Conservation (phyloP, 2,329 filamentous ascomycete genomes). For the Hypomyces rosellus region DNA sequence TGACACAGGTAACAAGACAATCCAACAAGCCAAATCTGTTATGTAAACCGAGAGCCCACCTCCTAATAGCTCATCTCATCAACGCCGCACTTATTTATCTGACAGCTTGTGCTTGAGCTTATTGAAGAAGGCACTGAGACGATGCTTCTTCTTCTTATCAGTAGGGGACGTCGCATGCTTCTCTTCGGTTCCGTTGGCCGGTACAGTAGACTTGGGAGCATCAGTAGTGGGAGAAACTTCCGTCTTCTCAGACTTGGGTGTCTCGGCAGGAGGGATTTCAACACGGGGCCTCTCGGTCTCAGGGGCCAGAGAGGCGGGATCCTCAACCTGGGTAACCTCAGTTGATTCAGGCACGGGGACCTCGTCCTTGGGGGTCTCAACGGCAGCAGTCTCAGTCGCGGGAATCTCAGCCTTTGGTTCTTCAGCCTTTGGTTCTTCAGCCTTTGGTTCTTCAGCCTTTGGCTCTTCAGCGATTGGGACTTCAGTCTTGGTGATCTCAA, state of each 20-base stretch:
- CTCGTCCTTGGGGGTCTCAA: constrained; percentile 13
- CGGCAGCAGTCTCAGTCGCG: constrained; percentile 10
- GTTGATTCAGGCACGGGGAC: constrained; percentile 8
- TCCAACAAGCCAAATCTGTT: constrained; percentile 27
- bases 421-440: constrained; percentile 7
- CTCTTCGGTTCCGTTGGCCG: constrained; percentile 3
- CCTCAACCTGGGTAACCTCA: neutral
- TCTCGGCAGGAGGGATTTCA: constrained; percentile 9
- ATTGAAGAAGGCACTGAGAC: constrained; percentile 56
- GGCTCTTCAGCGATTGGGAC: neutral
- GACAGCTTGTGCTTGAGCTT: constrained; percentile 46
- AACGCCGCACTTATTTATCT: constrained; percentile 19
- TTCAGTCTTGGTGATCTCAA: constrained; percentile 2
- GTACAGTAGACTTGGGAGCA: constrained; percentile 13
- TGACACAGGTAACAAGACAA: constrained; percentile 29
- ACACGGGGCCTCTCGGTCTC: constrained; percentile 13
- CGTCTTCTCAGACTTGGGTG: constrained; percentile 14
- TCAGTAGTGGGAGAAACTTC: constrained; percentile 12
- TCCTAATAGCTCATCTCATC: constrained; percentile 9
- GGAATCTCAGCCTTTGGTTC: constrained; percentile 9
- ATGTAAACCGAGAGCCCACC: constrained; percentile 16
- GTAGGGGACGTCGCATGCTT: neutral
- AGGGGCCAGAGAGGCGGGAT: constrained; percentile 4
- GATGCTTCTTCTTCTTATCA: constrained; percentile 53
- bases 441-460: constrained; percentile 7